phyloP scores from a whole-genome alignment of 768 basidiomycete genomes.

The Naematelia aurantialba region DNA sequence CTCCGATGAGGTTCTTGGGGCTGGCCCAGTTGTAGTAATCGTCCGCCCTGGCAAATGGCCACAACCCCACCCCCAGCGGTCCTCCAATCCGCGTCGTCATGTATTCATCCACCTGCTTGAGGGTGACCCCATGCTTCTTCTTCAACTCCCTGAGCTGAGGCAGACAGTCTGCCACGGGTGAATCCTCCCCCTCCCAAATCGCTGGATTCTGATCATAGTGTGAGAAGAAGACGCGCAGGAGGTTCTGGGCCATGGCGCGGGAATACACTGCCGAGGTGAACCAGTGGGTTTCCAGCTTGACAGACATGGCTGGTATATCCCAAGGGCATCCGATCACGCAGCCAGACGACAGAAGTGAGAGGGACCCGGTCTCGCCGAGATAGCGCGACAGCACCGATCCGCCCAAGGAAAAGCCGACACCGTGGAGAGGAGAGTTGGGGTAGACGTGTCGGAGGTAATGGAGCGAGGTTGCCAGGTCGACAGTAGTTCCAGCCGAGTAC shows the following conservation, averaged over 20 bases:
- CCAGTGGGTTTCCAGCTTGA: constrained; percentile 40
- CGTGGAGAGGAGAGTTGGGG: constrained; percentile 76
- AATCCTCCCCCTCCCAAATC: constrained; percentile 19
- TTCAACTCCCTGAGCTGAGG: constrained; percentile 17
- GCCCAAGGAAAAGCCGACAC: constrained; percentile 88
- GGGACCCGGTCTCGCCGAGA: constrained; percentile 70
- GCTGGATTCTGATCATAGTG: constrained; percentile 32
- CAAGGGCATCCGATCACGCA: constrained; percentile 45
- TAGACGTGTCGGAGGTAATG: constrained; percentile 68
- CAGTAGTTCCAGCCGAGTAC: constrained; percentile 71
- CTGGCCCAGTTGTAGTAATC: constrained; percentile 50
- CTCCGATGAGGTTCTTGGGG: constrained; percentile 30
- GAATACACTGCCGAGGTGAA: constrained; percentile 43
- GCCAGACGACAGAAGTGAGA: constrained; percentile 39
- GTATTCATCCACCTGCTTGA: constrained; percentile 43
- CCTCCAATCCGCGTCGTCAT: constrained; percentile 43
- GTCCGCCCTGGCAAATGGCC: constrained; percentile 46
- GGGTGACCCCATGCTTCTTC: constrained; percentile 14
- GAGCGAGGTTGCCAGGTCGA: constrained; percentile 78
- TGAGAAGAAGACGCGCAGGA: constrained; percentile 34
- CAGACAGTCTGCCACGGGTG: constrained; percentile 11
- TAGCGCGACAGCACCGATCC: constrained; percentile 87
- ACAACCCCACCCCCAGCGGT: constrained; percentile 35
- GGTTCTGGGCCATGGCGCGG: constrained; percentile 40
- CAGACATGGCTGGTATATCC: constrained; percentile 46